phyloP scores from a whole-genome alignment of 352 stramenopile genomes.

The Phytophthora fragariae region DNA sequence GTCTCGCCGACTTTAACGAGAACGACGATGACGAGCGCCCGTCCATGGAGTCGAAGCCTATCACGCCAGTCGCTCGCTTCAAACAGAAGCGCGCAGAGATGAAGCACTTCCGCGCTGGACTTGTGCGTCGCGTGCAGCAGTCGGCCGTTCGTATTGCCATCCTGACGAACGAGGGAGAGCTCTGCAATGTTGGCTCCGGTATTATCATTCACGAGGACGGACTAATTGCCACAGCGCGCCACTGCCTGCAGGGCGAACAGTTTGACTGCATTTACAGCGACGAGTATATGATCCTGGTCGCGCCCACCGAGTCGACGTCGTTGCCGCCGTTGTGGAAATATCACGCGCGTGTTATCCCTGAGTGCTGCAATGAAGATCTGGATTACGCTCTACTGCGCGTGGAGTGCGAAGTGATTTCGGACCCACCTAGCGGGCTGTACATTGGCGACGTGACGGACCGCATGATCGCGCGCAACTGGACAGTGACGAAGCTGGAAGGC shows the following conservation, averaged over 20 bases:
- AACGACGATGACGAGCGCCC: constrained; percentile 79
- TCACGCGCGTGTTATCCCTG: constrained; percentile 78
- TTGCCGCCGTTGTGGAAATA: constrained; percentile 87
- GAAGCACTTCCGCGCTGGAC: constrained; percentile 87
- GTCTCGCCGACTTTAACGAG: constrained; percentile 85
- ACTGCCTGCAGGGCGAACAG: constrained; percentile 85
- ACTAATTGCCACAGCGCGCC: constrained; percentile 79
- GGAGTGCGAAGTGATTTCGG: constrained; percentile 86
- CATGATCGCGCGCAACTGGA: constrained; percentile 88
- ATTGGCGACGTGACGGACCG: constrained; percentile 89
- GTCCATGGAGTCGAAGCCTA: constrained; percentile 65
- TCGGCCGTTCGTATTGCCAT: constrained; percentile 88
- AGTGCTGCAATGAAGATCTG: constrained; percentile 87
- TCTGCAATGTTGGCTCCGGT: constrained; percentile 88
- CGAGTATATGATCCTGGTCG: constrained; percentile 89
- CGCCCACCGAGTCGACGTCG: constrained; percentile 84
- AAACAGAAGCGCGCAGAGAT: constrained; percentile 84
- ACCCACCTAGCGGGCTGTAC: constrained; percentile 88
- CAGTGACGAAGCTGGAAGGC: constrained; percentile 79
- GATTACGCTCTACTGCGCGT: constrained; percentile 87
- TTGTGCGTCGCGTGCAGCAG: constrained; percentile 87
- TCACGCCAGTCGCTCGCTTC: constrained; percentile 82
- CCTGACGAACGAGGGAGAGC: constrained; percentile 82
- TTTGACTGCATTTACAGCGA: constrained; percentile 91
- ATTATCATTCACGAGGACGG: constrained; percentile 89